phyloP scores from a whole-genome alignment of 2,329 filamentous ascomycete genomes.

The Pseudogymnoascus sp. region DNA sequence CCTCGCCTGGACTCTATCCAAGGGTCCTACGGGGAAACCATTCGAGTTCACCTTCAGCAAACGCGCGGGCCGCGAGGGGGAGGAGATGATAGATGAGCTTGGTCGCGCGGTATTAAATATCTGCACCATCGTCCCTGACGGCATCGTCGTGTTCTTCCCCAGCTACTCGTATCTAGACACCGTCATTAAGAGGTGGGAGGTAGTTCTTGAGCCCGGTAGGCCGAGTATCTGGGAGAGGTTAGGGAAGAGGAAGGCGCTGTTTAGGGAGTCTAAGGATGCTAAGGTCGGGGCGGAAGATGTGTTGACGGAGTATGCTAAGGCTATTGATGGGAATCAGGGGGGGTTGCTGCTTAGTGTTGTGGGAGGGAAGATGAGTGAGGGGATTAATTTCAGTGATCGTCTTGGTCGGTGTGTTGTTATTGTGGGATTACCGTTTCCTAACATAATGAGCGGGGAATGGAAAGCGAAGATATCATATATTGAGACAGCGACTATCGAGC shows the following conservation, averaged over 20 bases:
- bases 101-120: conserved; percentile 65
- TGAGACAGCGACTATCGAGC: conserved; percentile 47
- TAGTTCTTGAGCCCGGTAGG: conserved; percentile 18
- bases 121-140: conserved; percentile 70
- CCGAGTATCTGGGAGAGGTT: conserved; percentile 51
- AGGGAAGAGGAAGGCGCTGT: conserved; percentile 50
- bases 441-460: conserved; percentile 83
- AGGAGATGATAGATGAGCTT: conserved; percentile 62
- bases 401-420: conserved; percentile 85
- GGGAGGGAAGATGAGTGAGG: conserved; percentile 90
- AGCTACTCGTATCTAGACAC: conserved; percentile 85
- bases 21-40: conserved; percentile 37
- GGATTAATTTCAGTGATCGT: conserved; percentile 93
- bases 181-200: conserved; percentile 57
- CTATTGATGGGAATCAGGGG: conserved; percentile 55
- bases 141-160: conserved; percentile 90
- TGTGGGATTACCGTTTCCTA: conserved; percentile 89
- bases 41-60: conserved; percentile 88
- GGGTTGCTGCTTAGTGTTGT: conserved; percentile 84
- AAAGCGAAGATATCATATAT: conserved; percentile 85
- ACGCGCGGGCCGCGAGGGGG: conserved; percentile 45
- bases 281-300: conserved; percentile 60
- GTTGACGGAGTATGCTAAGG: conserved; percentile 62
- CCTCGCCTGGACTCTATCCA: conserved; percentile 62
- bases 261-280: conserved; percentile 48